phyloP scores from a whole-genome alignment of 2,329 filamentous ascomycete genomes.

The Plenodomus lindquistii region DNA sequence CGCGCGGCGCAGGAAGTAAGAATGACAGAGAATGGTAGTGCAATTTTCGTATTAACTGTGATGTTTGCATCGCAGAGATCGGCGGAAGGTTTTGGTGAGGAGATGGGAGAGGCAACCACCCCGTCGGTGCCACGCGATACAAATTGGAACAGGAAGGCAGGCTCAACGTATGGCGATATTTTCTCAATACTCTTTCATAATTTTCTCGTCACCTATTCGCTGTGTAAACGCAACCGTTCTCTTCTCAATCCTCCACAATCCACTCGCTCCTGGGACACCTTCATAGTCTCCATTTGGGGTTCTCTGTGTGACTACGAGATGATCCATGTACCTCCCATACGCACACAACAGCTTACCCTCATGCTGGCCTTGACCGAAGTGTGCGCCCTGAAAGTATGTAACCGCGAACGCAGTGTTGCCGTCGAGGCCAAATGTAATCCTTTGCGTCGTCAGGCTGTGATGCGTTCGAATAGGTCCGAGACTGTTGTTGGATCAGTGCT shows the following conservation, averaged over 20 bases:
- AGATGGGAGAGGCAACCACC: background rate
- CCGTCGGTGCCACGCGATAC: background rate
- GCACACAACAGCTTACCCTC: constrained; percentile 47
- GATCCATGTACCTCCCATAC: constrained; percentile 49
- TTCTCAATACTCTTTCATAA: constrained; percentile 39
- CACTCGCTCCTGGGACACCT: constrained; percentile 43
- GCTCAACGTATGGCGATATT: no score
- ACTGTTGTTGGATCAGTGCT: constrained; percentile 20
- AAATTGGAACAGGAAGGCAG: background rate
- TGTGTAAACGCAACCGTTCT: constrained; percentile 46
- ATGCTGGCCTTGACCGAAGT: constrained; percentile 50
- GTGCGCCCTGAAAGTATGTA: constrained; percentile 49
- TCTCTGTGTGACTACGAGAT: constrained; percentile 33
- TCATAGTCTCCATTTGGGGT: constrained; percentile 25
- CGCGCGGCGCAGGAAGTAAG: background rate
- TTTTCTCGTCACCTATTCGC: constrained; percentile 39
- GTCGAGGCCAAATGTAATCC: constrained; percentile 36
- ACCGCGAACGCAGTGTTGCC: constrained; percentile 39
- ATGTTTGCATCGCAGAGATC: no score
- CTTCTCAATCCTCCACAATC: constrained; percentile 45
- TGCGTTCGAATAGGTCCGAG: constrained; percentile 48
- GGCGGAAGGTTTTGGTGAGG: no score
- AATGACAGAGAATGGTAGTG: background rate
- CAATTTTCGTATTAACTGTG: no score
- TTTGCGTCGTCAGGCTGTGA: constrained; percentile 50